Base-by-base conservation (phyloP, 2,329 filamentous ascomycete species). In the Onygenales sp. region DNA sequence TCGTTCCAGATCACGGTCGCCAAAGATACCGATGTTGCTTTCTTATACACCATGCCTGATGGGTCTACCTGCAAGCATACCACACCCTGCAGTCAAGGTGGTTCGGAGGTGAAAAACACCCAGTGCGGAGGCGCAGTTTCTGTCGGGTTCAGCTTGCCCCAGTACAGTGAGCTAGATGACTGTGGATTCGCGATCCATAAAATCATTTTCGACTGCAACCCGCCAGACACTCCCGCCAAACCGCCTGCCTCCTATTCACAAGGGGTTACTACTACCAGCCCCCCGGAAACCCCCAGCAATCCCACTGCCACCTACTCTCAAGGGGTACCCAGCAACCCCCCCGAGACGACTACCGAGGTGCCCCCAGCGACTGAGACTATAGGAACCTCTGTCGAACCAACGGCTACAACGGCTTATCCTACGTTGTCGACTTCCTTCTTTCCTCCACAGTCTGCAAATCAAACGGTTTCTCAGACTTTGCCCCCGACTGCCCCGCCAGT, bases 61-160 rank as follows among this genome's bases (percentile, higher is more conserved):
- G 87, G 87, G 61, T 84, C 82, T 11, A 81, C 71, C 56, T 97
- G 92, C 83, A 92, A 87, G 75, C 86, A 94, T 63, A 83, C 81
- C 57, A 75, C 80, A 59, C 66, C 77, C 51, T 94, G 88, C 80
- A 81, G 77, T 58, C 74, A 78, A 52, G 74, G 77, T 13, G 88
- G 88, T 63, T 84, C 82, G 54, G 80, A 79, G 46, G 77, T 96
- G 63, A 74, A 82, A 72, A 96, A 96, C 80, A 82, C 76, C 56
- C 89, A 96, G 78, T 97, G 92, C 69, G 92, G 90, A 81, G 91
- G 91, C 71, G 91, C 92, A 59, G 88, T 80, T 67, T 84, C 82
- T 54, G 89, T 96, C 57, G 83, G 81, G 52, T 84, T 96, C 67
- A 74, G 77, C 58, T 70, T 80, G 54, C 81, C 85, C 65, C 73